Percentiles rank a stretch among this genome's conserved stretches.
Conservation (phyloP, 2,329 filamentous ascomycete genomes). For the Ampelomyces quisqualis region DNA sequence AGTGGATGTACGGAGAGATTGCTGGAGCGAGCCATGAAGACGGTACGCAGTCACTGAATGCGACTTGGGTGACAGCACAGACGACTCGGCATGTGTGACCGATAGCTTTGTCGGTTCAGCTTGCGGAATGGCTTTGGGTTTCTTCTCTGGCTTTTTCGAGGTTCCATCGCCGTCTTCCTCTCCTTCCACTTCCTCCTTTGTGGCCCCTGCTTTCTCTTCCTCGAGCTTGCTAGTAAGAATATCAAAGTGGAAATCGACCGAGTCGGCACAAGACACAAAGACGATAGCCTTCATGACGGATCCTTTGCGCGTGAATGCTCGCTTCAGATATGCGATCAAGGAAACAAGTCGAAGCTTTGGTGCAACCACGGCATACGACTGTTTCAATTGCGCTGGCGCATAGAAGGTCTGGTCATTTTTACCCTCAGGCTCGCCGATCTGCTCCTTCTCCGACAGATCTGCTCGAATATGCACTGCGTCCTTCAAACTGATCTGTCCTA, state of each 20-base stretch:
- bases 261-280: conserved; percentile 95
- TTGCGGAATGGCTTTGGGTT: conserved; percentile 45
- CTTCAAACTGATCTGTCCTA: conserved; percentile 93
- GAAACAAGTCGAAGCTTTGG: conserved; percentile 90
- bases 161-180: conserved; percentile 19
- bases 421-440: conserved; percentile 48
- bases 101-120: conserved; percentile 45
- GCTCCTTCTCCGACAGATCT: conserved; percentile 56
- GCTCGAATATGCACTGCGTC: conserved; percentile 86
- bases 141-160: conserved; percentile 26
- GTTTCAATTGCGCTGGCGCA: conserved; percentile 90
- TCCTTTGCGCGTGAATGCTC: conserved; percentile 82
- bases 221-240: conserved; percentile 60
- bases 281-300: conserved; percentile 96
- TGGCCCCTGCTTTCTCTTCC: conserved; percentile 23
- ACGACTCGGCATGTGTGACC: conserved; percentile 66
- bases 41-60: conserved; percentile 80
- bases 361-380: conserved; percentile 83
- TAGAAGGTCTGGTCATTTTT: conserved; percentile 62
- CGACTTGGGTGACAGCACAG: conserved; percentile 71
- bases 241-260: conserved; percentile 94
- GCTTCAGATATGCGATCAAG: conserved; percentile 78
- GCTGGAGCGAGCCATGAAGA: conserved; percentile 88
- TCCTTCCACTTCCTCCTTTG: conserved; percentile 30
- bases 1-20: conserved; percentile 83